Evolutionary conservation across 441 rosid species (phyloP).

Genomic region (Pelargonium fulgidum): DNA sequence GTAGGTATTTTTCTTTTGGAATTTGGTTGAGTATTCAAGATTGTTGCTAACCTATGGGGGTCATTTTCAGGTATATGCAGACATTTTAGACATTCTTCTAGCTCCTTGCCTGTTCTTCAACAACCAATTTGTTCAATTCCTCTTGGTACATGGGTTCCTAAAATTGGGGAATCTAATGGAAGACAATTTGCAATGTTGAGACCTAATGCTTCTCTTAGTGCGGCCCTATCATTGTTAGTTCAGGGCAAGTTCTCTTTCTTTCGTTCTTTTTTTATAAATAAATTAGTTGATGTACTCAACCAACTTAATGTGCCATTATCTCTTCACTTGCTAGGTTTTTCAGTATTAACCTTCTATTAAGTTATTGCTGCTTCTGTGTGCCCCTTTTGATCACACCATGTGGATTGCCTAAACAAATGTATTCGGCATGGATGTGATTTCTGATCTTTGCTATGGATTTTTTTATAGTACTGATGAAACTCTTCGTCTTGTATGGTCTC

Average conservation of each 20-base stretch:
- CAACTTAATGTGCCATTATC: too few species aligned
- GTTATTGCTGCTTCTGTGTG: slow-evolving; percentile 4
- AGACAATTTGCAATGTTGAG: slow-evolving; percentile 50
- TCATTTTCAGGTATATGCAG: slow-evolving; percentile 51
- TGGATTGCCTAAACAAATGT: too few species aligned
- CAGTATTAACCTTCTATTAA: background rate
- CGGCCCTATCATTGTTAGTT: slow-evolving; percentile 48
- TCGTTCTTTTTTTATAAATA: too few species aligned
- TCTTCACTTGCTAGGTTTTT: too few species aligned
- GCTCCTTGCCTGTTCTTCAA: slow-evolving; percentile 50
- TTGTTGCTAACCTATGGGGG: slow-evolving; percentile 22
- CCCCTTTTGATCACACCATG: background rate
- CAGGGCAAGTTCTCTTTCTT: slow-evolving; percentile 36
- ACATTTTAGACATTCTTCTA: slow-evolving; percentile 49
- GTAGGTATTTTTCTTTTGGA: slow-evolving; percentile 34
- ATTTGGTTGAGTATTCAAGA: background rate
- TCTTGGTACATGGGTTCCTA: slow-evolving; percentile 55
- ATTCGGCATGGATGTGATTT: too few species aligned
- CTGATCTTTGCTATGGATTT: too few species aligned
- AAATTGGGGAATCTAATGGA: slow-evolving; percentile 49
- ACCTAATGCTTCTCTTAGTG: slow-evolving; percentile 50
- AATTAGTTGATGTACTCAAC: background rate
- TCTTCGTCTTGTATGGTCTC: too few species aligned
- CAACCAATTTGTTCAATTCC: slow-evolving; percentile 43
- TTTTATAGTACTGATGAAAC: too few species aligned